A percentile compares a stretch with the other conserved stretches of the same genome.
Evolutionary conservation across 768 basidiomycete genomes (phyloP).

Genomic region (Leccinum disarticulatum): DNA sequence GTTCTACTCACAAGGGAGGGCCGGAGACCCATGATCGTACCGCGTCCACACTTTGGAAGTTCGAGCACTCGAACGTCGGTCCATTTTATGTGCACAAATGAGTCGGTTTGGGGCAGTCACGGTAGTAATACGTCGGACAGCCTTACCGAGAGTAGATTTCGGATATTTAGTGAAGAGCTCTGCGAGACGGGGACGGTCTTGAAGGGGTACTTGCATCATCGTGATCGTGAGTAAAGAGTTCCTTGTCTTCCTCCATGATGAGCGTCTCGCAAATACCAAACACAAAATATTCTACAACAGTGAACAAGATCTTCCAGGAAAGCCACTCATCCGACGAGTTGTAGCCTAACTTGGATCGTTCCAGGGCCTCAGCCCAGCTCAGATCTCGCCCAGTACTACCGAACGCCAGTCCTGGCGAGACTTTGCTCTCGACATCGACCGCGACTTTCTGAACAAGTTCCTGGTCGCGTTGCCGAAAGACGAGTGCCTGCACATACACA

Average conservation of each 20-base stretch:
- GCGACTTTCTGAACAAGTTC: constrained; percentile 41
- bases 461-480: constrained; percentile 47
- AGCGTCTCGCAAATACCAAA: constrained; percentile 25
- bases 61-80: constrained; percentile 61
- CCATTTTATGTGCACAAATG: constrained; percentile 47
- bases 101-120: background rate
- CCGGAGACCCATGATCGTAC: constrained; percentile 58
- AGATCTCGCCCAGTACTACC: constrained; percentile 46
- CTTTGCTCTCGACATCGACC: constrained; percentile 52
- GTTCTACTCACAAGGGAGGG: constrained; percentile 46
- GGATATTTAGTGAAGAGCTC: constrained; percentile 61
- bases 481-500: constrained; percentile 46
- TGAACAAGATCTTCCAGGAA: constrained; percentile 50
- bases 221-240: background rate
- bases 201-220: constrained; percentile 17
- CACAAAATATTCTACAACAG: constrained; percentile 49
- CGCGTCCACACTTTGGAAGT: constrained; percentile 51
- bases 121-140: background rate
- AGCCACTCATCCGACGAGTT: constrained; percentile 1
- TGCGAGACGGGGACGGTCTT: constrained; percentile 35
- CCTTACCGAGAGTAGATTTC: constrained; percentile 50
- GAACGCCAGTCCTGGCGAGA: constrained; percentile 51
- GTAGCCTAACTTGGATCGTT: constrained; percentile 1
- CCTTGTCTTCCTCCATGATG: constrained; percentile 14
- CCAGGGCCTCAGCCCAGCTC: constrained; percentile 43